These are phyloP conservation scores for Mentha longifolia DNA, from an alignment of 257 asterid species.

Conservation along the genomic window DNA sequence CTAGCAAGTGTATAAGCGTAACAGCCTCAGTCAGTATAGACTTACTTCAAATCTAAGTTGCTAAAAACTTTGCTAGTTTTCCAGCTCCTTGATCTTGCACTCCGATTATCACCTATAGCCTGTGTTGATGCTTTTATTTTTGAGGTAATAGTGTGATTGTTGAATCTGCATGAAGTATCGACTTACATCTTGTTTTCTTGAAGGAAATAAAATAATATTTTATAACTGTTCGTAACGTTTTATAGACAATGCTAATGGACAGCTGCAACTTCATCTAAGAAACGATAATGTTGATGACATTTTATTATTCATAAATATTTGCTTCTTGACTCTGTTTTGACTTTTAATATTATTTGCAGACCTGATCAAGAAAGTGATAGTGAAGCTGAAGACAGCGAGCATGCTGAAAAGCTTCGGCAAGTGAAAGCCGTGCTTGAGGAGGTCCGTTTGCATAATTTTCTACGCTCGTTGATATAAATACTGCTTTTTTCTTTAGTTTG, in stretches of 20 bases:
- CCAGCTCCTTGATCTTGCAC: no score
- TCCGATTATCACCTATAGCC: no score
- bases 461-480: constrained; percentile 7
- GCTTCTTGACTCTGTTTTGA: background rate
- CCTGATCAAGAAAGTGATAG: constrained; percentile 94
- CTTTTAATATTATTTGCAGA: constrained; percentile 41
- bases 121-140: no score
- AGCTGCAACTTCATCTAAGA: background rate
- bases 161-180: no score
- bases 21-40: background rate
- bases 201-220: background rate
- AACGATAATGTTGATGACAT: background rate
- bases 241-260: background rate
- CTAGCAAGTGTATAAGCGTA: constrained; percentile 12
- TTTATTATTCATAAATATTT: constrained; percentile 2
- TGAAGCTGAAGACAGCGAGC: constrained; percentile 95
- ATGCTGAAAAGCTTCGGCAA: constrained; percentile 99
- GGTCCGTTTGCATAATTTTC: constrained; percentile 50
- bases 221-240: background rate
- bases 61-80: no score
- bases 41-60: no score
- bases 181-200: background rate
- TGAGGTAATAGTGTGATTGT: no score
- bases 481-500: constrained; percentile 20
- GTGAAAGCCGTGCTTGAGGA: constrained; percentile 99